Evolutionary conservation across 108 stramenopile species (phyloP).

Genomic region (Hondaea fermentalgiana): DNA sequence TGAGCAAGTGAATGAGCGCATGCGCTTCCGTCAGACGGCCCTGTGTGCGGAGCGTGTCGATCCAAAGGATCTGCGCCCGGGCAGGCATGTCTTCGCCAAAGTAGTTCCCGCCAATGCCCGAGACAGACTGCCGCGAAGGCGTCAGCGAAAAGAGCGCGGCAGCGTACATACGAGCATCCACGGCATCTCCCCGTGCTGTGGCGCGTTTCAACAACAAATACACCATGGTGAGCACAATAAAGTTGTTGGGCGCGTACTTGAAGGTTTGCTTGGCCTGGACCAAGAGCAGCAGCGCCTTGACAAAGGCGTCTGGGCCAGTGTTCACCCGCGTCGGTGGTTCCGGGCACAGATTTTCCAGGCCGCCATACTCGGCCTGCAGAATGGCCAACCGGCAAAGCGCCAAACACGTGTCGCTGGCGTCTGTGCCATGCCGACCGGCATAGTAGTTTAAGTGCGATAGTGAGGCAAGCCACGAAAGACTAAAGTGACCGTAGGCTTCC

Average conservation of each 20-base stretch:
- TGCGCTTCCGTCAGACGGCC: not conserved
- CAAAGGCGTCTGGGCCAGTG: not conserved
- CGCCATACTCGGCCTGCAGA: not conserved
- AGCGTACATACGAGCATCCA: not conserved
- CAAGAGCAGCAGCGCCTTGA: not conserved
- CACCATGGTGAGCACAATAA: not conserved
- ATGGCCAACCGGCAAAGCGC: not conserved
- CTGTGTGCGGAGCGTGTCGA: not conserved
- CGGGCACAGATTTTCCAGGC: not conserved
- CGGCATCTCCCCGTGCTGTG: not conserved
- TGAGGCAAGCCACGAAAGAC: not conserved
- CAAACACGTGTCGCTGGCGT: not conserved
- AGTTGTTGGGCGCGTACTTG: constrained; percentile 7
- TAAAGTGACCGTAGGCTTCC: not conserved
- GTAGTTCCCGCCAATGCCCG: not conserved
- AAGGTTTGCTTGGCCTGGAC: not conserved
- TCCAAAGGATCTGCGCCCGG: not conserved
- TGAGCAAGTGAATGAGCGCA: not conserved
- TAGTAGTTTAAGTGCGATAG: not conserved
- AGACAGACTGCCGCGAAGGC: not conserved
- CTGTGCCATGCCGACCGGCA: not conserved
- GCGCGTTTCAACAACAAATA: not conserved
- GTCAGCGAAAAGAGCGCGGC: not conserved
- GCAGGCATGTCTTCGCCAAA: not conserved
- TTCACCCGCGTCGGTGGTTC: not conserved